Evolutionary conservation across 768 basidiomycete species (phyloP).

Genomic region (Boletellus sp.): DNA sequence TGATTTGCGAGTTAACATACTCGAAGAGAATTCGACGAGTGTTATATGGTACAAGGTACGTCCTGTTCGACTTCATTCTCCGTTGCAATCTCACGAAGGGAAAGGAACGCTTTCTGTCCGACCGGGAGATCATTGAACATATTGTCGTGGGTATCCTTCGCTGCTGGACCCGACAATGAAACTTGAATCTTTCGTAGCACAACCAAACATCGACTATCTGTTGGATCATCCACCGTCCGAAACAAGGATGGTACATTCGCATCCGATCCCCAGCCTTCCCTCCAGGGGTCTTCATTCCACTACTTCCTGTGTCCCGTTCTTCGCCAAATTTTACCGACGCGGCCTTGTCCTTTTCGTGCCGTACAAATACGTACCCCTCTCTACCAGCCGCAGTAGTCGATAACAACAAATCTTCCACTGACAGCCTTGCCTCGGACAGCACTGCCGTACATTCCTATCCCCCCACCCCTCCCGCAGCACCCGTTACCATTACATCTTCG

Average conservation of each 20-base stretch:
- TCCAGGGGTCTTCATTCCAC: constrained; percentile 52
- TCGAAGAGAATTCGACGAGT: constrained; percentile 50
- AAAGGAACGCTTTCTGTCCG: constrained; percentile 71
- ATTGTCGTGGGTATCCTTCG: constrained; percentile 50
- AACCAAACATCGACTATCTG: constrained; percentile 60
- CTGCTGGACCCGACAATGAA: background rate
- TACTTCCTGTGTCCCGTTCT: constrained; percentile 46
- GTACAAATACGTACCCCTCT: constrained; percentile 39
- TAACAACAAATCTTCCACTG: constrained; percentile 22
- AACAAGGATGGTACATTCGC: constrained; percentile 83
- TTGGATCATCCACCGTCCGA: constrained; percentile 78
- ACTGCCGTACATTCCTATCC: constrained; percentile 52
- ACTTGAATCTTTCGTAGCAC: constrained; percentile 41
- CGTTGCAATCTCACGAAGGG: constrained; percentile 10
- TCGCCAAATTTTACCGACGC: constrained; percentile 50
- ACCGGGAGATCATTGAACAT: constrained; percentile 74
- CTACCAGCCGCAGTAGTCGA: constrained; percentile 11
- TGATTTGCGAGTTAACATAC: constrained; percentile 65
- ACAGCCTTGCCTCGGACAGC: constrained; percentile 30
- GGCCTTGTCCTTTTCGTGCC: constrained; percentile 49
- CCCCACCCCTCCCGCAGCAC: constrained; percentile 45
- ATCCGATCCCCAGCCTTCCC: constrained; percentile 70
- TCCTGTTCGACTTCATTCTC: background rate
- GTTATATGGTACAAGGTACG: constrained; percentile 75
- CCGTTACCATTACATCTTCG: constrained; percentile 31